phyloP scores from a whole-genome alignment of 2,329 filamentous ascomycete genomes.

The Coleophoma eucalyptorum region DNA sequence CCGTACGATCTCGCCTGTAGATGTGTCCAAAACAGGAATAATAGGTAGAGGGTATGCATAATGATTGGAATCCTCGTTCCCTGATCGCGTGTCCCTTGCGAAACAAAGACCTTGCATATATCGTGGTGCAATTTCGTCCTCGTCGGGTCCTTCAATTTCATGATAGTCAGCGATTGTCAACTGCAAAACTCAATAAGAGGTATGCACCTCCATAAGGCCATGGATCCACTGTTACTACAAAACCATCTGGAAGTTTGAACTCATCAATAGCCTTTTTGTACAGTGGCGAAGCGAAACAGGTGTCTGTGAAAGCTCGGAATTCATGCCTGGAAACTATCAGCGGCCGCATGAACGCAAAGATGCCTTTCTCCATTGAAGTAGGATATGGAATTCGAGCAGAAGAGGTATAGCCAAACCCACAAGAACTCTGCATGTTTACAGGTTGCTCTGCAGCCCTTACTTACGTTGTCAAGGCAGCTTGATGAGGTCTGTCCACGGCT shows the following conservation, averaged over 20 bases:
- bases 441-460: background rate
- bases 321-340: conserved; percentile 31
- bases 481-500: conserved; percentile 41
- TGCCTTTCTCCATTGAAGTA: background rate
- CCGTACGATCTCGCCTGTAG: conserved; percentile 38
- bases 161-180: background rate
- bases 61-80: conserved; percentile 30
- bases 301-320: conserved; percentile 39
- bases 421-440: no score
- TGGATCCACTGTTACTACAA: conserved; percentile 45
- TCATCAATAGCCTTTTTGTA: conserved; percentile 45
- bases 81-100: conserved; percentile 36
- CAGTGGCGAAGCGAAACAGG: conserved; percentile 44
- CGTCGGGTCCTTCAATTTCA: conserved; percentile 26
- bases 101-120: conserved; percentile 45
- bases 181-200: background rate
- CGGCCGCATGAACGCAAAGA: no score
- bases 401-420: no score
- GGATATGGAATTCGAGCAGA: no score
- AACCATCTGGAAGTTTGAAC: conserved; percentile 46
- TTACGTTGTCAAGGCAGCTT: conserved; percentile 43
- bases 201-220: conserved; percentile 46
- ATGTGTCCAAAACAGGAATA: conserved; percentile 40
- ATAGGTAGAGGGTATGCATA: conserved; percentile 43
- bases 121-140: conserved; percentile 34